A percentile compares a stretch with the other conserved stretches of the same genome.
Conservation (phyloP, 208 protist species). For the Leishmania tarentolae region DNA sequence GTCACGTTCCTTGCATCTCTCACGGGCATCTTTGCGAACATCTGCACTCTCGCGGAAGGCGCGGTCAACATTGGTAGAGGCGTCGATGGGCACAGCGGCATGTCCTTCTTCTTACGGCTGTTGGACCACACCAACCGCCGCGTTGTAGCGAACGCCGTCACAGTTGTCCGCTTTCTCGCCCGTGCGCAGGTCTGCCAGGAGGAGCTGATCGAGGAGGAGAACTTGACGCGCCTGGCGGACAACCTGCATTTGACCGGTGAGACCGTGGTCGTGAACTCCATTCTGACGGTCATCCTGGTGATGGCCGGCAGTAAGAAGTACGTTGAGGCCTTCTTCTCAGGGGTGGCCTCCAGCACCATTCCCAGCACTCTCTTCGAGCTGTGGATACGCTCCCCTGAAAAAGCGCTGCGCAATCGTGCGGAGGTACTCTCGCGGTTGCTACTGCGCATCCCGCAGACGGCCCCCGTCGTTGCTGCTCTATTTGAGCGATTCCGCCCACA, state of each 20-base stretch:
- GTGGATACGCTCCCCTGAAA: slow-evolving; percentile 70
- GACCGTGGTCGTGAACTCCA: slow-evolving; percentile 54
- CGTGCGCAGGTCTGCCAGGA: slow-evolving; percentile 64
- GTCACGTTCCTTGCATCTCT: slow-evolving; percentile 77
- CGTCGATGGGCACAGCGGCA: slow-evolving; percentile 72
- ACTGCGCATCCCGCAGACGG: slow-evolving; percentile 47
- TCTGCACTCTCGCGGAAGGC: slow-evolving; percentile 66
- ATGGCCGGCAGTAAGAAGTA: slow-evolving; percentile 70
- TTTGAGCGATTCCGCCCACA: slow-evolving; percentile 68
- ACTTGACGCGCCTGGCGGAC: slow-evolving; percentile 58
- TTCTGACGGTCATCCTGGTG: slow-evolving; percentile 72
- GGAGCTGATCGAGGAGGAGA: slow-evolving; percentile 58
- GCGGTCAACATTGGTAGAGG: slow-evolving; percentile 66
- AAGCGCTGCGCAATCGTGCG: slow-evolving; percentile 60
- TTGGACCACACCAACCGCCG: slow-evolving; percentile 73
- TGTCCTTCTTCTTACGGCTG: slow-evolving; percentile 81
- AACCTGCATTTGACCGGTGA: slow-evolving; percentile 54
- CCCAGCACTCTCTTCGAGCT: slow-evolving; percentile 72
- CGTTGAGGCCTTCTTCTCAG: slow-evolving; percentile 55
- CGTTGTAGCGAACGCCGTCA: slow-evolving; percentile 68
- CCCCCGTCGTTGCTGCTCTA: slow-evolving; percentile 33
- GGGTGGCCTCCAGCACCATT: slow-evolving; percentile 53
- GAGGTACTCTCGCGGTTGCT: slow-evolving; percentile 71
- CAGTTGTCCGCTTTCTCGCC: slow-evolving; percentile 68
- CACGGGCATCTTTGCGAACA: slow-evolving; percentile 81